Evolutionary conservation across 805 yeast genomes (phyloP), one percentile per base, ranked within the genome.

Genomic region (Myxozyma kluyveri): DNA sequence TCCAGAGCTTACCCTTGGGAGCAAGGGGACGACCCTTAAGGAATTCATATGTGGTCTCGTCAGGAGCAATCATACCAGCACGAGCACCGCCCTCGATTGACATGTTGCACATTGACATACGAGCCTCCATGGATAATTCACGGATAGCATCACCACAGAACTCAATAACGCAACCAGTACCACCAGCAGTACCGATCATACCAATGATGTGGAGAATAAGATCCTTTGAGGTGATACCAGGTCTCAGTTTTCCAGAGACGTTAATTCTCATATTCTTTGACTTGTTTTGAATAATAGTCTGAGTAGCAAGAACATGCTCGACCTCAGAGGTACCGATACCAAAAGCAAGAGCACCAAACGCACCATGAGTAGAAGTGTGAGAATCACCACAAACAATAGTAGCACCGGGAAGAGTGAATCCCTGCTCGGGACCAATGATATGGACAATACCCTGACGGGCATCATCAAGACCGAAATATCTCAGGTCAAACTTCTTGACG

Each of bases 61-160:
- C 99, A 7, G 99, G 99, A 60, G 84, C 86, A 69, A 93, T 91
- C 97, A 93, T 88, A 73, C 99, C 99, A 24, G 99, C 98, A 75
- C 99, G 84, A 17, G 99, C 99, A 74, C 99, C 99, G 54, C 86
- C 99, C 75, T 93, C 99, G 66, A 93, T 91, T 42, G 98, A 84
- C 99, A 93, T 93, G 71, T 93, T 93, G 79, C 99, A 93, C 76
- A 93, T 93, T 49, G 98, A 89, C 99, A 93, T 93, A 73, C 99
- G 82, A 9, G 98, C 96, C 73, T 93, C 99, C 89, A 93, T 88
- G 29, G 95, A 81, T 57, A 93, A 78, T 58, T 78, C 81, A 71
- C 86, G 88, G 64, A 93, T 90, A 51, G 98, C 97, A 62, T 84
- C 81, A 70, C 99, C 99, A 44, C 95, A 93, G 72, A 91, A 93